Percentiles rank a stretch among this genome's conserved stretches.
Evolutionary conservation across 441 rosid genomes (phyloP).

Genomic region (Croton laevigatus): DNA sequence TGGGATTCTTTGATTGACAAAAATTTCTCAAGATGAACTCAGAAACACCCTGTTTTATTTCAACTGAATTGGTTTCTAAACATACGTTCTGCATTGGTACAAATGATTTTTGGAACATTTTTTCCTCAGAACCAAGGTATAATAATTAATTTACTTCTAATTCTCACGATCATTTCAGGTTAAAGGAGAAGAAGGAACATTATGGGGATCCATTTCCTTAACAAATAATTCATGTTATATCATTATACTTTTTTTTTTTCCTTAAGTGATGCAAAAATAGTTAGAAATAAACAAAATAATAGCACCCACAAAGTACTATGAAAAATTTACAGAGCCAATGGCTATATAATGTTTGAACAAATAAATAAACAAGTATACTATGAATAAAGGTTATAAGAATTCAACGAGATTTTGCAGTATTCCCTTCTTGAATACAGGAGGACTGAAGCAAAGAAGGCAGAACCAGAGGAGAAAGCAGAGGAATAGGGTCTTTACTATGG

Average conservation of each 20-base stretch:
- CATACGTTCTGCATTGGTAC: neutral
- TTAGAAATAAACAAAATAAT: neutral
- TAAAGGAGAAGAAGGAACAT: neutral
- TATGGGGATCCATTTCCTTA: neutral
- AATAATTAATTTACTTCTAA: neutral
- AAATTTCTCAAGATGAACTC: neutral
- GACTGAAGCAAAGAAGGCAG: constrained; percentile 48
- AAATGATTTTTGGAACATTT: neutral
- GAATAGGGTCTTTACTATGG: constrained; percentile 66
- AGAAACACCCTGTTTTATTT: neutral
- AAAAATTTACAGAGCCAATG: neutral
- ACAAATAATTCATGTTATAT: neutral
- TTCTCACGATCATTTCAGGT: neutral
- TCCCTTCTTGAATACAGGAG: constrained; percentile 32
- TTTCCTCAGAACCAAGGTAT: neutral
- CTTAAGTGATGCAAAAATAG: neutral
- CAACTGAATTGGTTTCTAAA: neutral
- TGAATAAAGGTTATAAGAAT: neutral
- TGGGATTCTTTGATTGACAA: neutral
- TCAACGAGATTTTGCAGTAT: constrained; percentile 32
- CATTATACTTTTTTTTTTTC: neutral
- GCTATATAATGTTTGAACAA: neutral
- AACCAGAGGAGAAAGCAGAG: constrained; percentile 74
- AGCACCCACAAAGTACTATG: neutral
- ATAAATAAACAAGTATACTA: neutral